A percentile compares a stretch with the other conserved stretches of the same genome.
These are phyloP conservation scores for Trapa incisa DNA, from an alignment of 345 rosid species.

Conservation along the genomic window DNA sequence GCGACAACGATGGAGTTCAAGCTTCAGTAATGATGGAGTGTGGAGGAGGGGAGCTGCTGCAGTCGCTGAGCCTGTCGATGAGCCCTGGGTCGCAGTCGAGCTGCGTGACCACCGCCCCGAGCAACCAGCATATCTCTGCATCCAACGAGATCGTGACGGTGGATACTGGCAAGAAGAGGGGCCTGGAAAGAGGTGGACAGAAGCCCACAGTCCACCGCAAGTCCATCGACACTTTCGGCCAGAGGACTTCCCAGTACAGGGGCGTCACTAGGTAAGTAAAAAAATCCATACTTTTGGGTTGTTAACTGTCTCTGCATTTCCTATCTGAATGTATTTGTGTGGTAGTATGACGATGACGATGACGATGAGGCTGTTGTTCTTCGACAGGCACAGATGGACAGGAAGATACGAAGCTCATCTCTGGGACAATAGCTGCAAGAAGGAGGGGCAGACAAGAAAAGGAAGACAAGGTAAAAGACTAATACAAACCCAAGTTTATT, in stretches of 20 bases:
- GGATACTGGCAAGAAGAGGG: slow-evolving; percentile 47
- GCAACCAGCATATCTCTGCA: slow-evolving; percentile 17
- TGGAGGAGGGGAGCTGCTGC: slow-evolving; percentile 19
- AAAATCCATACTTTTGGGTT: too few relatives aligned
- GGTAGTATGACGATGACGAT: background rate
- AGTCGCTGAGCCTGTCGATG: slow-evolving; percentile 36
- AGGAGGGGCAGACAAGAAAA: slow-evolving; percentile 84
- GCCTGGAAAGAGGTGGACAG: slow-evolving; percentile 29
- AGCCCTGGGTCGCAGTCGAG: slow-evolving; percentile 47
- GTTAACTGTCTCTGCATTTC: background rate
- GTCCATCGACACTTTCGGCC: slow-evolving; percentile 77
- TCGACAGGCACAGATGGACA: slow-evolving; percentile 69
- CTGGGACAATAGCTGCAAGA: slow-evolving; percentile 86
- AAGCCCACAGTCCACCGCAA: slow-evolving; percentile 70
- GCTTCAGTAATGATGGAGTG: slow-evolving; percentile 12
- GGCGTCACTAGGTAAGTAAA: slow-evolving; percentile 55
- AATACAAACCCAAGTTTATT: background rate
- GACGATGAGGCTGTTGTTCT: background rate
- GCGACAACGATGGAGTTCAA: background rate
- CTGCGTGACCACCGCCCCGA: slow-evolving; percentile 22
- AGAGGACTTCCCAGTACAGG: slow-evolving; percentile 77
- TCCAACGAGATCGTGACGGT: slow-evolving; percentile 25
- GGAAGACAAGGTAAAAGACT: slow-evolving; percentile 64
- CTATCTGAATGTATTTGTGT: background rate
- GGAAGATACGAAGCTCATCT: slow-evolving; percentile 86